These are phyloP conservation scores for Cenchrus americanus DNA, from an alignment of 176 grass and related monocot species.

Conservation along the genomic window DNA sequence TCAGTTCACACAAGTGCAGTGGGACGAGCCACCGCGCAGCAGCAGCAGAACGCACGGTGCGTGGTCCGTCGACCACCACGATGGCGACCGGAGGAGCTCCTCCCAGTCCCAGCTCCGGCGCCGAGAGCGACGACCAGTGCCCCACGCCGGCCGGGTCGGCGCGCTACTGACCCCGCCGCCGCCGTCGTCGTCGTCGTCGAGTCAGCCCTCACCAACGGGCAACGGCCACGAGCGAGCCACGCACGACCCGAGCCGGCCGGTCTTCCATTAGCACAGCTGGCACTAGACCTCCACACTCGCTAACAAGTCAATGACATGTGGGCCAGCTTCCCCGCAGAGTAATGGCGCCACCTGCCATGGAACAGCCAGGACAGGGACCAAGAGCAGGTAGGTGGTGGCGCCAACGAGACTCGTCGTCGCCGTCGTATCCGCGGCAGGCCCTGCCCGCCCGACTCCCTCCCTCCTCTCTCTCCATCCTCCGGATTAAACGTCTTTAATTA, in stretches of 20 bases:
- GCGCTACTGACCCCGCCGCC: no score
- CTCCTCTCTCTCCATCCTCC: not conserved
- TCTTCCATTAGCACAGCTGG: not conserved
- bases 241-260: not conserved
- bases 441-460: no score
- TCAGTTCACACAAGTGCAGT: not conserved
- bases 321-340: not conserved
- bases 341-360: not conserved
- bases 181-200: not conserved
- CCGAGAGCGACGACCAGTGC: not conserved
- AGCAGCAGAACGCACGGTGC: not conserved
- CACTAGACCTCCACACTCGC: not conserved
- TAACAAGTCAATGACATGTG: not conserved
- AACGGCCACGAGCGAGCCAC: not conserved
- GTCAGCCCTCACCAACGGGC: not conserved
- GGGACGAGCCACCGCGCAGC: not conserved
- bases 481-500: slow-evolving; percentile 23
- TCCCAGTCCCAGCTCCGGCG: not conserved
- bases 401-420: not conserved
- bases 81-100: not conserved
- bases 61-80: not conserved
- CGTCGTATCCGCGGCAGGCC: not conserved
- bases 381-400: slow-evolving; percentile 9
- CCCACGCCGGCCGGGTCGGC: not conserved
- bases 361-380: no score